Evolutionary conservation across 495 filamentous ascomycete genomes (phyloP), one percentile per base, ranked within the genome.

Genomic region (Letharia lupina): DNA sequence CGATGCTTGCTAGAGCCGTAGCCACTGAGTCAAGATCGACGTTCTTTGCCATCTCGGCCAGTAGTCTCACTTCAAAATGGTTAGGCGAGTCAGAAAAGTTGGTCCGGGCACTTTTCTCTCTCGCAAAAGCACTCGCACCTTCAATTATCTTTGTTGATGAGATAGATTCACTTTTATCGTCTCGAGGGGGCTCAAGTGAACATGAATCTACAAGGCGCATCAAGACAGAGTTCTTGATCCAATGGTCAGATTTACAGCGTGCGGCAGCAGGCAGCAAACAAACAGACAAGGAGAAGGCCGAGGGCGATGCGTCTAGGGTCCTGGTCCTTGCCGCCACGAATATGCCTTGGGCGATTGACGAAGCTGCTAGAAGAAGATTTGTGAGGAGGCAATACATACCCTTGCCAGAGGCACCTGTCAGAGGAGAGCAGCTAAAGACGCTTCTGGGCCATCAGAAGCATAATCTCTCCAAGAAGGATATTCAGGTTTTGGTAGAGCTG

Each of bases 141-240:
- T 89, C 94, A 40, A 99, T 99, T 75, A 99, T 99, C 69, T 99
- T 99, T 69, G 93, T 99, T 9, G 94, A 99, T 71, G 94, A 99
- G 74, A 99, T 99, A 70, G 94, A 99, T 74, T 97, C 94, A 2
- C 77, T 99, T 8, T 81, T 99, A 2, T 95, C 91, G 1, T 84
- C 92, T 4, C 85, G 94, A 33, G 89, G 87, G 11, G 91, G 91
- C 0, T 85, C 83, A 4, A 87, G 91, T 9, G 94, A 99, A 70
- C 88, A 98, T 72, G 94, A 99, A 76, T 89, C 95, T 8, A 96
- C 92, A 11, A 82, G 93, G 48, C 83, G 95, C 37, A 96, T 96
- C 70, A 98, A 99, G 77, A 99, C 94, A 0, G 94, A 99, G 71
- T 99, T 99, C 66, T 75, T 99, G 62, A 96, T 99, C 54, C 93